phyloP scores from a whole-genome alignment of 768 basidiomycete genomes.

The Lactarius vividus region DNA sequence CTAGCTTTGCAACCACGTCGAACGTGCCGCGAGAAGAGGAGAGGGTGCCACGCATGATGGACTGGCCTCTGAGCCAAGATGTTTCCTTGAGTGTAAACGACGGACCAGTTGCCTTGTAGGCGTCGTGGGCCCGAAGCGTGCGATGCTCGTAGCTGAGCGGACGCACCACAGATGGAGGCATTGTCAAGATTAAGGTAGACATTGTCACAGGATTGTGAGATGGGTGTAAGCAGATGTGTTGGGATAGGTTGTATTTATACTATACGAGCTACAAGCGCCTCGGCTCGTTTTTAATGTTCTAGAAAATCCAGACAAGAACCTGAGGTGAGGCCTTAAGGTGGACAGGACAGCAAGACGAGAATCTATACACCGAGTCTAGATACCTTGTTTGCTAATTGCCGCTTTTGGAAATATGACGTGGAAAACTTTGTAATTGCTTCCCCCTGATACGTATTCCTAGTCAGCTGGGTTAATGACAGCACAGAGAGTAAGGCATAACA shows the following conservation, averaged over 20 bases:
- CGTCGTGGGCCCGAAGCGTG: conserved; percentile 14
- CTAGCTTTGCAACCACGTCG: conserved; percentile 21
- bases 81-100: conserved; percentile 10
- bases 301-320: neutral
- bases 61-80: conserved; percentile 16
- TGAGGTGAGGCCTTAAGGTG: neutral
- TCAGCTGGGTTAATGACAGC: neutral
- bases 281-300: neutral
- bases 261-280: too few species aligned
- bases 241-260: neutral
- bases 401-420: neutral
- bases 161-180: conserved; percentile 10
- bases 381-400: neutral
- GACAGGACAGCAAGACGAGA: neutral
- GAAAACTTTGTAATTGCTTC: neutral
- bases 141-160: conserved; percentile 17
- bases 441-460: neutral
- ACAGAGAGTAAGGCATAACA: neutral
- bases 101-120: conserved; percentile 5
- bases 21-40: conserved; percentile 8
- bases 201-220: neutral
- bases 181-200: conserved; percentile 17
- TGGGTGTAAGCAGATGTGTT: neutral
- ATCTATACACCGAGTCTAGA: neutral
- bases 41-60: conserved; percentile 18